A percentile compares a stretch with the other conserved stretches of the same genome.
Evolutionary conservation across 208 protist species (phyloP).

Genomic region (Acanthamoeba triangularis): DNA sequence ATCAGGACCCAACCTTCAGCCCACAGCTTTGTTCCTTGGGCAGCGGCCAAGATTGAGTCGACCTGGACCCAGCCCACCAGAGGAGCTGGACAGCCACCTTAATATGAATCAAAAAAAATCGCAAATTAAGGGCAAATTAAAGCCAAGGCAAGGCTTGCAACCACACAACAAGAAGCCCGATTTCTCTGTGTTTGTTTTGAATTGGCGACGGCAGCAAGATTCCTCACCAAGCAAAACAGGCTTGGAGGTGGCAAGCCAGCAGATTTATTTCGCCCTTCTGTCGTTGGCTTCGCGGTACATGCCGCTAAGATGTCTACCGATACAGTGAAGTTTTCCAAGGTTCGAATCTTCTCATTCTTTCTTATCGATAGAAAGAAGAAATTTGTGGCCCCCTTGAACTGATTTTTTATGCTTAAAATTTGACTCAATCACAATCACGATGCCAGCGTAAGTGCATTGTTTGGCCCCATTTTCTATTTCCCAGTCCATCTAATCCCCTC

Average conservation of each 20-base stretch:
- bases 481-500: not conserved
- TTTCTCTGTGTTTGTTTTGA: too few relatives aligned
- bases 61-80: too few relatives aligned
- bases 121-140: not conserved
- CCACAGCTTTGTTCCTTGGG: too few relatives aligned
- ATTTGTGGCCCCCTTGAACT: too few relatives aligned
- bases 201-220: too few relatives aligned
- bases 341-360: not conserved
- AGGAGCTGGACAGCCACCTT: not conserved
- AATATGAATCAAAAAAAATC: not conserved
- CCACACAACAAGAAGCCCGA: too few relatives aligned
- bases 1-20: too few relatives aligned
- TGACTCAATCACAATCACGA: not conserved
- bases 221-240: too few relatives aligned
- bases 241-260: too few relatives aligned
- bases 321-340: slow-evolving; percentile 43
- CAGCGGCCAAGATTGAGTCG: too few relatives aligned
- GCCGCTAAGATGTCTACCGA: not conserved
- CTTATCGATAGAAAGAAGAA: not conserved
- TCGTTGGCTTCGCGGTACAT: not conserved
- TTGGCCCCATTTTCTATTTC: not conserved
- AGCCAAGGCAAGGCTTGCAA: not conserved
- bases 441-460: not conserved
- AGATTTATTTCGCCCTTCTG: too few relatives aligned
- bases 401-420: too few relatives aligned